phyloP scores from a whole-genome alignment of 2,329 filamentous ascomycete genomes.

The Venturia nashicola region DNA sequence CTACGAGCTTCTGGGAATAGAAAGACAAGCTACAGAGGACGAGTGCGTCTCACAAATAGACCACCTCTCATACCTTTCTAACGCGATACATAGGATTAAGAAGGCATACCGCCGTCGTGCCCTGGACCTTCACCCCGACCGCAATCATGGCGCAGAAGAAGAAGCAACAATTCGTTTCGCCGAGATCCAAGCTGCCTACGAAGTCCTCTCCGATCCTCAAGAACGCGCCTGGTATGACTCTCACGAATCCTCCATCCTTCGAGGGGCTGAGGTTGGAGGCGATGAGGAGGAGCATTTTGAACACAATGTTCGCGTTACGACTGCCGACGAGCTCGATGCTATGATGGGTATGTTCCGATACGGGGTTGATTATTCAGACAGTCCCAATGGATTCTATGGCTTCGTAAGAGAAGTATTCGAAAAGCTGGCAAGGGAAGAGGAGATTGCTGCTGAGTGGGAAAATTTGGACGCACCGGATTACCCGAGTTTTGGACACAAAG shows the following conservation, averaged over 20 bases:
- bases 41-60: constrained; percentile 43
- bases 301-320: constrained; percentile 62
- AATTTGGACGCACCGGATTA: constrained; percentile 51
- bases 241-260: constrained; percentile 74
- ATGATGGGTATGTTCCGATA: constrained; percentile 73
- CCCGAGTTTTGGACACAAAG: constrained; percentile 69
- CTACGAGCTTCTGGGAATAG: constrained; percentile 71
- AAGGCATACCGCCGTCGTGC: constrained; percentile 86
- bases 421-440: constrained; percentile 69
- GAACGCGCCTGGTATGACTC: constrained; percentile 97
- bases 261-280: constrained; percentile 41
- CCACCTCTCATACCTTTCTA: constrained; percentile 3
- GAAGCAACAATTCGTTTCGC: constrained; percentile 76
- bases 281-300: constrained; percentile 40
- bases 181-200: constrained; percentile 84
- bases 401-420: constrained; percentile 67
- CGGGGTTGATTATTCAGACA: constrained; percentile 67
- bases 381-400: constrained; percentile 72
- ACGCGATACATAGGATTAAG: constrained; percentile 53
- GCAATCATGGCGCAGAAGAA: constrained; percentile 79
- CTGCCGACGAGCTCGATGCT: constrained; percentile 63
- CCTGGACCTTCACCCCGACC: constrained; percentile 86
- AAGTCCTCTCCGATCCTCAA: constrained; percentile 90
- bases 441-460: constrained; percentile 59
- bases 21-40: constrained; percentile 62